Evolutionary conservation across 2,329 filamentous ascomycete genomes (phyloP).

Genomic region (Ophiostoma sp.): DNA sequence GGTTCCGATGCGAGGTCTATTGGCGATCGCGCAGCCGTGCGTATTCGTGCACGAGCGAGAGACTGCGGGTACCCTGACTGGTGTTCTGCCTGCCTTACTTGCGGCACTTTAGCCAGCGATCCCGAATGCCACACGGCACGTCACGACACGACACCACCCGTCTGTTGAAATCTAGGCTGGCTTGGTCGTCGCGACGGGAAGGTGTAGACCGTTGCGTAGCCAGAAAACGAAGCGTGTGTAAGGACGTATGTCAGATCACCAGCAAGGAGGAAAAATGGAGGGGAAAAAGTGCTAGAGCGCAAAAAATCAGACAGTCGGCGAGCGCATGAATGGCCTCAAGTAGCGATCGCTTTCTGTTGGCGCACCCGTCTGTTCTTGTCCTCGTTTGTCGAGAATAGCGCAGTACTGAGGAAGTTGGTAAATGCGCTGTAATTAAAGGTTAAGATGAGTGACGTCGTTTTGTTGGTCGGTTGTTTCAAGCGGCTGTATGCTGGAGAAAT

Average conservation of each 20-base stretch:
- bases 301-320: neutral
- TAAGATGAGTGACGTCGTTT: constrained; percentile 2
- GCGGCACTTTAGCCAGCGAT: constrained; percentile 19
- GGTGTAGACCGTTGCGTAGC: neutral
- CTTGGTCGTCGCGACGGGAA: neutral
- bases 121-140: constrained; percentile 6
- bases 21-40: constrained; percentile 7
- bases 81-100: neutral
- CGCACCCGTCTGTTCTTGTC: neutral
- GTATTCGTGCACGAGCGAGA: neutral
- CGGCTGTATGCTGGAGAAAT: neutral
- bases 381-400: neutral
- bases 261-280: neutral
- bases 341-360: neutral
- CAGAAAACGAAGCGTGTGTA: neutral
- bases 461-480: constrained; percentile 1
- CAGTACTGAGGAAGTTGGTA: neutral
- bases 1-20: neutral
- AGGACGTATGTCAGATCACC: constrained; percentile 22
- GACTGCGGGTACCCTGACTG: neutral
- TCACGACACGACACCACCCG: neutral
- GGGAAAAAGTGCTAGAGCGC: neutral
- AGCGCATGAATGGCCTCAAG: neutral
- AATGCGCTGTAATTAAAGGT: neutral
- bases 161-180: neutral